Conservation (phyloP, 1,284 basidiomycete species). For the Hemileia vastatrix region DNA sequence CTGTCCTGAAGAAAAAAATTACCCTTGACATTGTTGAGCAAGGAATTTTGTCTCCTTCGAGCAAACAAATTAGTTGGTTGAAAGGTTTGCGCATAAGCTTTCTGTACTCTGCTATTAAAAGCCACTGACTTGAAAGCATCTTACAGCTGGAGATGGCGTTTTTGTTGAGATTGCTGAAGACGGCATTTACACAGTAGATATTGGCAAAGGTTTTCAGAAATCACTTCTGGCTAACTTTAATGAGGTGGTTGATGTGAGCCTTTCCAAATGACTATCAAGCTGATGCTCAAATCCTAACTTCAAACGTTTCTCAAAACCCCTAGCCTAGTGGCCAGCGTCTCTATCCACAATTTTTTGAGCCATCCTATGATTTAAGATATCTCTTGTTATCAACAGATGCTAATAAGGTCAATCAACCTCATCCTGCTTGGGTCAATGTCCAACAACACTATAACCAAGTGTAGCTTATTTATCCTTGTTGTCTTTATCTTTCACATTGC, state of each 20-base stretch:
- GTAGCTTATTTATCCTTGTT: not conserved
- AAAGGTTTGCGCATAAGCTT: too few relatives aligned
- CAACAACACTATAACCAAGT: not conserved
- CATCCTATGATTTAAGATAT: constrained; percentile 78
- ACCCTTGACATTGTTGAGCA: too few relatives aligned
- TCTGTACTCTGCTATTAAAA: too few relatives aligned
- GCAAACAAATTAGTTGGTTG: too few relatives aligned
- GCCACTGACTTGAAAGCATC: too few relatives aligned
- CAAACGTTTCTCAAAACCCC: constrained; percentile 26
- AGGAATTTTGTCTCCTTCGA: too few relatives aligned
- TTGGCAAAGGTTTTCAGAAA: constrained; percentile 64
- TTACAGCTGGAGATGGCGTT: constrained; percentile 79
- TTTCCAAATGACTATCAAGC: not conserved
- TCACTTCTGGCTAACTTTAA: constrained; percentile 53
- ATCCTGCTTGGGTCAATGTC: not conserved
- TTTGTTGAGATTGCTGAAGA: constrained; percentile 57
- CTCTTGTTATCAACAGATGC: constrained; percentile 66
- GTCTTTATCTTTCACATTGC: not conserved
- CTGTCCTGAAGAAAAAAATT: too few relatives aligned
- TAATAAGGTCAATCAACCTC: constrained; percentile 53
- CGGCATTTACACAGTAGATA: constrained; percentile 62
- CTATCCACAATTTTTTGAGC: constrained; percentile 57
- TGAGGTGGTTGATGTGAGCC: constrained; percentile 58
- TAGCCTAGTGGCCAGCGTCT: constrained; percentile 56
- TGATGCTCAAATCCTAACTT: not conserved